Conservation (phyloP, 2,329 filamentous ascomycete species). For the Calonectria pteridis region DNA sequence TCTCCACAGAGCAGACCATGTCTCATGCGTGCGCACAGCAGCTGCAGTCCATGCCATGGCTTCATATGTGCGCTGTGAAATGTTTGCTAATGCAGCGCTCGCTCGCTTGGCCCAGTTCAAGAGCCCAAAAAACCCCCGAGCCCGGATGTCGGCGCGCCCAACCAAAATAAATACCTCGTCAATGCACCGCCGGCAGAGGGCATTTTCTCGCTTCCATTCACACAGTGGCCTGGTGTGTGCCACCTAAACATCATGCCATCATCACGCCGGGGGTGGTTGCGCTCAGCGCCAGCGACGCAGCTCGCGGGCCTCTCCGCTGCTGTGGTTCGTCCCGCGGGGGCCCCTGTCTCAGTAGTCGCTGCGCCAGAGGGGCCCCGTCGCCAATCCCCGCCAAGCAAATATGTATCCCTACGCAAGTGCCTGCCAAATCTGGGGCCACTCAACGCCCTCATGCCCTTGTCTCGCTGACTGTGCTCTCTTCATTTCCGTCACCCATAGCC, state of each 20-base stretch:
- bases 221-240: not conserved
- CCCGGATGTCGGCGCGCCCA: not conserved
- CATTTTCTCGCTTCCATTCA: constrained; percentile 3
- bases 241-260: constrained; percentile 10
- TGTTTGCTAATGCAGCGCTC: not conserved
- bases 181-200: not conserved
- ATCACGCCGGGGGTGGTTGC: constrained; percentile 15
- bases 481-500: not conserved
- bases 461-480: not conserved
- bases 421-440: constrained; percentile 11
- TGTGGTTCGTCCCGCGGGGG: constrained; percentile 18
- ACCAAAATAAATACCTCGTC: constrained; percentile 10
- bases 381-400: not conserved
- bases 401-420: not conserved
- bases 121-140: not conserved
- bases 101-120: not conserved
- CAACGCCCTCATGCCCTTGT: constrained; percentile 7
- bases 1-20: not conserved
- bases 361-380: not conserved
- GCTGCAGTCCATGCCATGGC: not conserved
- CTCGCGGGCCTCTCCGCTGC: constrained; percentile 14
- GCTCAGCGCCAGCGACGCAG: constrained; percentile 7
- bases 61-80: not conserved
- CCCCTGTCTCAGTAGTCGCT: constrained; percentile 17
- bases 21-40: not conserved